phyloP scores from a whole-genome alignment of 164 flowering plant species.

The Taxillus chinensis region DNA sequence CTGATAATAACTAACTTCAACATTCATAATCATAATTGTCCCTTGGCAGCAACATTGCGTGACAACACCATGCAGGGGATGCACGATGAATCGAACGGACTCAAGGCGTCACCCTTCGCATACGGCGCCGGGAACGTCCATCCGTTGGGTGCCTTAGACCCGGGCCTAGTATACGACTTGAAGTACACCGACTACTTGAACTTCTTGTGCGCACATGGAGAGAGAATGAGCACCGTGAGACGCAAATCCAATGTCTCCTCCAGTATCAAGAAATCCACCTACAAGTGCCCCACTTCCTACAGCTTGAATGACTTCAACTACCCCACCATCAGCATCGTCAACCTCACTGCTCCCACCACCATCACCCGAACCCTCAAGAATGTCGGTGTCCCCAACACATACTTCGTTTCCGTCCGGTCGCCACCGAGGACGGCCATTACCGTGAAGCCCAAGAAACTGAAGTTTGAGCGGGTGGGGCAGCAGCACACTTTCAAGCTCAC shows the following conservation, averaged over 20 bases:
- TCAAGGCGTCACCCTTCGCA: no score
- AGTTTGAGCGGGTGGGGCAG: conserved; percentile 28
- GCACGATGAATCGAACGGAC: no score
- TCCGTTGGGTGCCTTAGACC: background rate
- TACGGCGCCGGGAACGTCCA: no score
- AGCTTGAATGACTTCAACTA: conserved; percentile 30
- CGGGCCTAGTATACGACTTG: conserved; percentile 10
- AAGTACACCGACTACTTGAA: conserved; percentile 7
- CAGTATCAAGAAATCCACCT: background rate
- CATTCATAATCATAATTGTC: no score
- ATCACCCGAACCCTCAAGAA: conserved; percentile 40
- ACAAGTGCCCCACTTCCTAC: conserved; percentile 17
- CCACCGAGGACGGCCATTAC: conserved; percentile 27
- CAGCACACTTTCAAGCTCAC: conserved; percentile 30
- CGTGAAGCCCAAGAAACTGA: conserved; percentile 33
- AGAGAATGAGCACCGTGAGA: no score
- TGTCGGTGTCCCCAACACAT: conserved; percentile 38
- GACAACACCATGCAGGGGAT: no score
- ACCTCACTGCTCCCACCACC: conserved; percentile 19
- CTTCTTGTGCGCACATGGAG: conserved; percentile 8
- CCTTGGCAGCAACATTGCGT: no score
- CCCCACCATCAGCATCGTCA: conserved; percentile 46
- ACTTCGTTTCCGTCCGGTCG: conserved; percentile 14
- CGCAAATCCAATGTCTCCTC: no score
- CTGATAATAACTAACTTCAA: no score